phyloP scores from a whole-genome alignment of 1,139 yeast genomes.

The Groenewaldozyma sp. region DNA sequence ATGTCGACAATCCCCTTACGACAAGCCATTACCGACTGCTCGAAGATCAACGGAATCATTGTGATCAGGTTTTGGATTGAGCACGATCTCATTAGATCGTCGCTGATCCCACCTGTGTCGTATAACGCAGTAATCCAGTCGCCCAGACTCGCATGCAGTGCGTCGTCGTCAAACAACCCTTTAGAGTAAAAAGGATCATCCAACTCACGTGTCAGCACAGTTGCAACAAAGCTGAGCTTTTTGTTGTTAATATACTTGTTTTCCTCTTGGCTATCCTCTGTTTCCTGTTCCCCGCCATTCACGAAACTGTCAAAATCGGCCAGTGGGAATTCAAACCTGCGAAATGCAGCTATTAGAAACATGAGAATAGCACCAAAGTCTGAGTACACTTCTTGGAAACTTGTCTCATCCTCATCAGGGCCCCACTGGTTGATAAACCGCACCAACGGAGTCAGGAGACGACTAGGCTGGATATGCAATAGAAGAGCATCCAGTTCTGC shows the following conservation, averaged over 20 bases:
- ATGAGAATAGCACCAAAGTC: slow-evolving; percentile 54
- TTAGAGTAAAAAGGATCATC: slow-evolving; percentile 45
- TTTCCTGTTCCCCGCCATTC: neutral
- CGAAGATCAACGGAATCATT: slow-evolving; percentile 63
- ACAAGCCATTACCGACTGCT: slow-evolving; percentile 61
- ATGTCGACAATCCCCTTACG: slow-evolving; percentile 44
- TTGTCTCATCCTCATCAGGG: slow-evolving; percentile 37
- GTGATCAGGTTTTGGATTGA: slow-evolving; percentile 59
- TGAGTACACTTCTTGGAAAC: slow-evolving; percentile 60
- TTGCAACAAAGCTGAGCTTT: slow-evolving; percentile 39
- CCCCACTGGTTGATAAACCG: slow-evolving; percentile 30
- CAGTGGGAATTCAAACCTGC: slow-evolving; percentile 31
- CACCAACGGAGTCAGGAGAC: slow-evolving; percentile 25
- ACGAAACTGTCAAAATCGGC: neutral
- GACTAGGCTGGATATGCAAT: slow-evolving; percentile 23
- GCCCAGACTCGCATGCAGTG: slow-evolving; percentile 40
- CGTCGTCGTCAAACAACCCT: slow-evolving; percentile 39
- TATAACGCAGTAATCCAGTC: slow-evolving; percentile 79
- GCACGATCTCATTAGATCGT: slow-evolving; percentile 62
- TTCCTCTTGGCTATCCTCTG: neutral
- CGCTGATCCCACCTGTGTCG: slow-evolving; percentile 81
- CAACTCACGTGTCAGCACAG: slow-evolving; percentile 60
- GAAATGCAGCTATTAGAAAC: slow-evolving; percentile 39
- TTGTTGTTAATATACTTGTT: too few relatives aligned
- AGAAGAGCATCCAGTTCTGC: slow-evolving; percentile 38